Evolutionary conservation across 1,139 yeast genomes (phyloP), one percentile per base, ranked within the genome.

Genomic region (Yamadazyma oceani): DNA sequence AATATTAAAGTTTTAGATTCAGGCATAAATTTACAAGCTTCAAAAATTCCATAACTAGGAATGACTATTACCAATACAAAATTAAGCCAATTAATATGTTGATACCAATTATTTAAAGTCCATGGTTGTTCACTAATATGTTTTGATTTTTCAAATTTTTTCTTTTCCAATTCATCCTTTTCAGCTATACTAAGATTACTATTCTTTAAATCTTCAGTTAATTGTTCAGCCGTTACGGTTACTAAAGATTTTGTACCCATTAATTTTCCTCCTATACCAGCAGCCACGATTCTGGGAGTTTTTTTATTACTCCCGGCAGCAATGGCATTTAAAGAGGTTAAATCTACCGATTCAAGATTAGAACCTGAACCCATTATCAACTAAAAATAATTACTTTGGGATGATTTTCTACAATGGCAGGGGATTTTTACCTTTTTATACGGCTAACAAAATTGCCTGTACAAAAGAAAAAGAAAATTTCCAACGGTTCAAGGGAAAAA

Each of bases 51-150:
- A 45, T 66, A 57, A 2, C 69, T 40, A 10, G 99, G 99, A 40
- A 90, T 64, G 17, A 78, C 65, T 32, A 82, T 71, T 37, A 90
- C 94, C 48, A 92, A 71, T n/a, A 80, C 69, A 48, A 88, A 69
- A 64, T 92, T 92, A 54, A 94, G 72, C 98, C 98, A 92, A 69
- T 92, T 92, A 59, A 92, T 69, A 65, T 92, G 96, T 56, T 81
- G 66, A 58, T 82, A 69, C 94, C 96, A 90, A 70, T 92, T 92
- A 43, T 69, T 47, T 46, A 72, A 46, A 12, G 97, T 90, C 87
- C 95, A 85, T 9, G 96, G 95, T 69, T 85, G 82, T 62, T 94
- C 98, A 34, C 92, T 81, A 47, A 92, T 90, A 63, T 92, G 97
- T 44, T 70, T 72, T 46, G 63, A 66, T 19, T 36, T 34, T 37